Conservation (phyloP, 495 filamentous ascomycete species). For the Penicillium subrubescens region DNA sequence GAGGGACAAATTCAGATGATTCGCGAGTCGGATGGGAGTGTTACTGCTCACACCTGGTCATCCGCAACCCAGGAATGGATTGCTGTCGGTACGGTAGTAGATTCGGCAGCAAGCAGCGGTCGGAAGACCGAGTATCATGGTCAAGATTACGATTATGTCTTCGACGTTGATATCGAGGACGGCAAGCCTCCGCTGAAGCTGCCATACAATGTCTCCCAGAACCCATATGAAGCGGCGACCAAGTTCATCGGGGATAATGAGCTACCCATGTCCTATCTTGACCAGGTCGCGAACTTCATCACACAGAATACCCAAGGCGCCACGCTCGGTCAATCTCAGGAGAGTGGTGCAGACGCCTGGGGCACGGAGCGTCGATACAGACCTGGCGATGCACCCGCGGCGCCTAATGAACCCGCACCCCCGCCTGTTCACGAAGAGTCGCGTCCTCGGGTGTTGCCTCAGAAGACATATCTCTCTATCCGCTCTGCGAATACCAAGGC, state of each 20-base stretch:
- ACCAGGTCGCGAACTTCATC: constrained; percentile 95
- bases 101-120: constrained; percentile 79
- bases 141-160: constrained; percentile 95
- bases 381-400: constrained; percentile 59
- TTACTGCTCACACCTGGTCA: constrained; percentile 85
- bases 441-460: constrained; percentile 69
- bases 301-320: constrained; percentile 85
- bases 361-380: constrained; percentile 76
- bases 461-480: constrained; percentile 81
- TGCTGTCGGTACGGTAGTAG: constrained; percentile 90
- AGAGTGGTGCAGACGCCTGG: constrained; percentile 67
- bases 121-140: constrained; percentile 74
- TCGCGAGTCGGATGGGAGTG: constrained; percentile 70
- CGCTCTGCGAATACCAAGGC: constrained; percentile 60
- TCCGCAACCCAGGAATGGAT: constrained; percentile 69
- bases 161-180: constrained; percentile 96
- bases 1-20: constrained; percentile 96
- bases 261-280: constrained; percentile 84
- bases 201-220: constrained; percentile 89
- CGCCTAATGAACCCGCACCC: constrained; percentile 32
- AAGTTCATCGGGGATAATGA: constrained; percentile 93
- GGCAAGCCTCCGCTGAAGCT: constrained; percentile 92
- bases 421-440: constrained; percentile 37
- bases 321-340: constrained; percentile 63
- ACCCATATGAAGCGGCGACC: constrained; percentile 88